Base-by-base conservation (phyloP, 225 moss, liverwort and hornwort genomes). In the Sphagnum tenellum region DNA sequence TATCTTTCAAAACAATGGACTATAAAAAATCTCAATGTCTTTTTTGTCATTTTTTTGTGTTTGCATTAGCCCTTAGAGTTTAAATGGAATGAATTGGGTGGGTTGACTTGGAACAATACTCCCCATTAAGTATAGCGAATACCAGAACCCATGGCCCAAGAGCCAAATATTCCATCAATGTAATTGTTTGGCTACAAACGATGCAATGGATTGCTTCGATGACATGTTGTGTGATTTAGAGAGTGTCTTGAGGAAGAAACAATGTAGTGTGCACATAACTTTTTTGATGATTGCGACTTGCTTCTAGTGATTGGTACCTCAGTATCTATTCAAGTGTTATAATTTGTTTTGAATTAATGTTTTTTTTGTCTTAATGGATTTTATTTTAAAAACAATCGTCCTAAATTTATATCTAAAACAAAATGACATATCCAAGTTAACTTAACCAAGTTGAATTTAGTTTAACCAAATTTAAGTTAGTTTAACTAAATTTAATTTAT, bases 211-310 rank as follows among this genome's bases (percentile, higher is more conserved):
- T 79, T 95, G 44, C 69, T 89, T 44, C 89, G 94, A 56, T 89
- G 89, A 12, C 84, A 92, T 74, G 92, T 95, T 44, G 89, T 95
- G 64, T 95, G 95, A 92, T 95, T 95, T 73, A 86, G 91, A 60
- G 95, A 92, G 71, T 72, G 62, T 60, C 78, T 95, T 13, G 77
- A 78, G 52, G 57, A 62, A 50, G 50, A 70, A 10, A 76, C 76
- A 46, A 61, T 88, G 71, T 62, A 72, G 4, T 79, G 66, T 13
- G 79, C 80, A 48, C 64, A 89, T 62, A 71, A 69, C 65, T 89
- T 92, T 7, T 79, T 95, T 49, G 67, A 78, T 55, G 67, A 58
- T 51, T 95, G 91, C 67, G 88, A 92, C 71, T 75, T 95, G 63
- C 82, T 92, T 69, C 67, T 95, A 64, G 92, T 95, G 4, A 78